Evolutionary conservation across 2,329 filamentous ascomycete species (phyloP).

Genomic region (Scolecobasidium constrictum): DNA sequence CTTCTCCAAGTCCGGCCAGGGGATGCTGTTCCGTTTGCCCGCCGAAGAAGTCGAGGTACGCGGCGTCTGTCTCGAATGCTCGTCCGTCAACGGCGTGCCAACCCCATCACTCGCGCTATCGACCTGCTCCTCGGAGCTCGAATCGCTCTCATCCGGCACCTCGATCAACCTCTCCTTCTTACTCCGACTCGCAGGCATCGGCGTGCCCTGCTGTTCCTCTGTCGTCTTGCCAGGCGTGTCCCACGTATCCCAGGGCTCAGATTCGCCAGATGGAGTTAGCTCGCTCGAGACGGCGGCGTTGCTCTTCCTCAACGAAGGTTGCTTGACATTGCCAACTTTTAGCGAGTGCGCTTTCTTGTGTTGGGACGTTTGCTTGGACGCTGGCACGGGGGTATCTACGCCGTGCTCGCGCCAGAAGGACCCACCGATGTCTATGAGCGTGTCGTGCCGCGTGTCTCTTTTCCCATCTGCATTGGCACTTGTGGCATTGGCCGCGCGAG

Average conservation of each 20-base stretch:
- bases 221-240: not conserved
- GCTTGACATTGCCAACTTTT: slow-evolving; percentile 11
- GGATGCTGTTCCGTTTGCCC: slow-evolving; percentile 30
- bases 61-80: slow-evolving; percentile 11
- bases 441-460: slow-evolving; percentile 9
- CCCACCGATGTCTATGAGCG: slow-evolving; percentile 24
- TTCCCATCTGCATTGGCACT: not conserved
- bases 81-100: not conserved
- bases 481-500: not conserved
- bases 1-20: slow-evolving; percentile 63
- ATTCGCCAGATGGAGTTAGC: slow-evolving; percentile 24
- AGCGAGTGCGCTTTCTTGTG: slow-evolving; percentile 5
- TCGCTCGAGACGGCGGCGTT: slow-evolving; percentile 29
- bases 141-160: slow-evolving; percentile 1
- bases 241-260: not conserved
- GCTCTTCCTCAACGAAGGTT: slow-evolving; percentile 25
- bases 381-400: slow-evolving; percentile 19
- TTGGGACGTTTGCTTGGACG: slow-evolving; percentile 25
- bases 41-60: slow-evolving; percentile 12
- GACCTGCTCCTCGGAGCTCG: not conserved
- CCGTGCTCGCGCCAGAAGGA: slow-evolving; percentile 34
- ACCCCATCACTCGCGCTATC: not conserved
- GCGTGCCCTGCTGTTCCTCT: not conserved
- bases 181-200: too few relatives aligned
- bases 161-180: too few relatives aligned